Evolutionary conservation across 345 rosid genomes (phyloP), one percentile per base, ranked within the genome.

Genomic region (Syzygium jambos): DNA sequence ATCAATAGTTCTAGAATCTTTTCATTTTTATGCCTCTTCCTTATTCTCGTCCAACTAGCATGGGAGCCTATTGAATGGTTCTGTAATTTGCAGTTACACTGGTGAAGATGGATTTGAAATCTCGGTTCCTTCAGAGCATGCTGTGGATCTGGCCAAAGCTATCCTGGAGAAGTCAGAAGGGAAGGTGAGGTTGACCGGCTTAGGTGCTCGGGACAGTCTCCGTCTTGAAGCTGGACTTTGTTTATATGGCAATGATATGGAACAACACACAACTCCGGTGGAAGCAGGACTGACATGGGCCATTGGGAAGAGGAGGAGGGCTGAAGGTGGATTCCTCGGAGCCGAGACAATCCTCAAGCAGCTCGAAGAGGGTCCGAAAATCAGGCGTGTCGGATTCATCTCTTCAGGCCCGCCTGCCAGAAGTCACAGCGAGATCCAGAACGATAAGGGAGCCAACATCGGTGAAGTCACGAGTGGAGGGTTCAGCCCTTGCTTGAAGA

Each of bases 31-130:
- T 73, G 82, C 49, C 82, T 38, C 49, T 73, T 73, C 49, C 27
- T 22, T 73, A 73, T 73, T 38, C 27, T 0, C 27, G 21, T 38
- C 49, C 82, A 38, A 73, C 82, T 19, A 38, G 82, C 82, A 38
- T 73, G 27, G 21, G 7, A 73, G 27, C 49, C 82, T 19, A 34
- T 38, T 19, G 49, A 59, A 85, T 73, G 49, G 82, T 84, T 84
- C 85, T 68, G 88, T 43, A 55, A 84, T 85, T 86, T 90, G 87
- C 92, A 96, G 99, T 90, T 98, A 96, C 88, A 95, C 98, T 7
- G 99, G 99, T 61, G 99, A 98, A 92, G 99, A 98, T 88, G 99
- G 99, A 41, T 96, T 98, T 90, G 99, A 98, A 92, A 98, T 98
- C 88, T 98, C 99, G 2, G 98, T 95, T 84, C 99, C 98, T 86